Base-by-base conservation (phyloP, 2,329 filamentous ascomycete species). In the Diplodia scrobiculata region DNA sequence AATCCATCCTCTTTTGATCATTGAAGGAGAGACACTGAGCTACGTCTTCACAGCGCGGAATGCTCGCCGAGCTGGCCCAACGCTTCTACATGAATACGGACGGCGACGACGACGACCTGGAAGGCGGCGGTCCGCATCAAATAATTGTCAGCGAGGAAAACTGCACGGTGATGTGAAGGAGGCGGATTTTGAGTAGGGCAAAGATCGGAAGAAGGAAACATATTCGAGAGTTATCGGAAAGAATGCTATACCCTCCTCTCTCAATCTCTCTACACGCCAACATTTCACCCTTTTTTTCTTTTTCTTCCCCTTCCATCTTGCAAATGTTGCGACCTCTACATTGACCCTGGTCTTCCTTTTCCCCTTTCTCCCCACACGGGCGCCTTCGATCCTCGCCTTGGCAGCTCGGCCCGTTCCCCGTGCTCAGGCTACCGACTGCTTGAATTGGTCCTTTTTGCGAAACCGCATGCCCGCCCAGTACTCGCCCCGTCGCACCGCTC, bases 11-110 rank as follows among this genome's bases (percentile, higher is more conserved):
- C 29, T 36, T 21, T 21, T 14, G 6, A 19, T 25, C 32, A 25
- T 6, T n/a, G 41, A 27, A 25, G 10, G 19, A 27, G 14, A 41
- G 62, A 65, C 13, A 25, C 25, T 29, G 27, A 45, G 19, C 13
- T 41, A 45, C 41, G 41, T 11, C 14, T 50, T 21, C 62, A 11
- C 65, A 71, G 59, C 72, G 75, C 66, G 73, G 74, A 2, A 69
- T 78, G 5, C 73, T 78, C 63, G 75, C 75, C n/a, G 75, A 77
- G 60, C 63, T 78, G 19, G 75, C 75, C 2, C 70, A 71, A 29
- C 71, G 73, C n/a, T 72, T 75, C 52, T 72, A 76, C 55, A 73
- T 72, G 25, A 65, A 71, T 34, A 71, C 72, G 5, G 58, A 72
- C 2, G 60, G 53, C 10, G 72, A 63, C 17, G 69, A 63, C 17